phyloP scores from a whole-genome alignment of 148 eudicot species.

The Silene latifolia region DNA sequence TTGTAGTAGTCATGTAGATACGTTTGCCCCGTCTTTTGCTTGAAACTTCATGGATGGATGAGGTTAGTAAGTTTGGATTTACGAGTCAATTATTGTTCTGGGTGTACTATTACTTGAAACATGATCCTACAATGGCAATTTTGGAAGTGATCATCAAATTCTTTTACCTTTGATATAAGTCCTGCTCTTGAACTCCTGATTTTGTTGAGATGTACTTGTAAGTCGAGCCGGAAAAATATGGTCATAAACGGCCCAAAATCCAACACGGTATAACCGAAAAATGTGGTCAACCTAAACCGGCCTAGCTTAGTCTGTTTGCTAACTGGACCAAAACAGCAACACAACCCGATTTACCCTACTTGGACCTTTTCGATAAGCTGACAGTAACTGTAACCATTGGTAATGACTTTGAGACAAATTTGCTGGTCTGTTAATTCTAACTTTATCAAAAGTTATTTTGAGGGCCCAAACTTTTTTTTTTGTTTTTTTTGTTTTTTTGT shows the following conservation, averaged over 20 bases:
- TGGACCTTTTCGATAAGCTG: no score
- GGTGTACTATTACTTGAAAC: conserved; percentile 12
- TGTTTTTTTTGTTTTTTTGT: no score
- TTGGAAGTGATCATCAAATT: conserved; percentile 10
- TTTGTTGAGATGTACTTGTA: not conserved
- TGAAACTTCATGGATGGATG: conserved; percentile 9
- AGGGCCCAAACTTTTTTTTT: no score
- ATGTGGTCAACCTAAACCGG: not conserved
- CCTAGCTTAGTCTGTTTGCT: not conserved
- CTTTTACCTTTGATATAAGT: not conserved
- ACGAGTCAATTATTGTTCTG: conserved; percentile 2
- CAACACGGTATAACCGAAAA: not conserved
- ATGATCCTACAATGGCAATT: conserved; percentile 16
- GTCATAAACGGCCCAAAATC: not conserved
- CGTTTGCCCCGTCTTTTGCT: not conserved
- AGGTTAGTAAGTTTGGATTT: conserved; percentile 7
- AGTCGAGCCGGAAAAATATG: not conserved
- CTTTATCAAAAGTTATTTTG: no score
- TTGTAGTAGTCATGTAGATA: conserved; percentile 19
- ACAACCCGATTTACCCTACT: no score
- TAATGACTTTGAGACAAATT: no score
- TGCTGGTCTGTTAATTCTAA: no score
- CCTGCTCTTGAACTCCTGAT: not conserved
- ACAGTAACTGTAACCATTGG: no score
- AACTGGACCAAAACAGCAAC: no score